Percentiles rank a stretch among this genome's conserved stretches.
Conservation (phyloP, 176 grass and related monocot genomes). For the Alloteropsis semialata region DNA sequence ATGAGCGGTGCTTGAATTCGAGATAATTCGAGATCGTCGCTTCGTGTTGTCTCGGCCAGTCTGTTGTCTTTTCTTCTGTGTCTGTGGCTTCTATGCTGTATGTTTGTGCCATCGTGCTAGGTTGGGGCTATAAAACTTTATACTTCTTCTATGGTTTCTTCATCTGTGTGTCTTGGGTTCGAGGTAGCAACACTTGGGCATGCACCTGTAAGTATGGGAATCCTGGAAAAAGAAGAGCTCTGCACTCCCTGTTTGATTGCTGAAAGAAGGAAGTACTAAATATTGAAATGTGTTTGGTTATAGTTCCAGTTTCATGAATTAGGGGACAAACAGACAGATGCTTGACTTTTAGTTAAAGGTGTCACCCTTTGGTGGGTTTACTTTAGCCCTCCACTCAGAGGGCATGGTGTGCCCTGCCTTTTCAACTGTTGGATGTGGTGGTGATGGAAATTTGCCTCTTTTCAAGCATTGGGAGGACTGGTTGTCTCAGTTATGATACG, state of each 20-base stretch:
- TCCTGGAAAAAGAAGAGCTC: background rate
- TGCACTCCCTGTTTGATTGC: background rate
- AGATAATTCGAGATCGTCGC: too few relatives aligned
- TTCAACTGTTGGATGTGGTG: conserved; percentile 4
- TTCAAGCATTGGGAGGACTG: background rate
- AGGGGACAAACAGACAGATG: background rate
- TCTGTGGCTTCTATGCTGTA: conserved; percentile 20
- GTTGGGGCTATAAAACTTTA: background rate
- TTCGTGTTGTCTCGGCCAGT: background rate
- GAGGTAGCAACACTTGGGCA: background rate
- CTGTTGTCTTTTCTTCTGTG: background rate
- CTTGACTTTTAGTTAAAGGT: conserved; percentile 35
- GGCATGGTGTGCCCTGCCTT: background rate
- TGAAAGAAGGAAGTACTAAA: background rate
- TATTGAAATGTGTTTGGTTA: background rate
- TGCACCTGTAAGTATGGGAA: background rate
- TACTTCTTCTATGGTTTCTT: background rate
- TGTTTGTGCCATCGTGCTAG: background rate
- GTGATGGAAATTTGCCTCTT: conserved; percentile 9
- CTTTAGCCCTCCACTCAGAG: conserved; percentile 20
- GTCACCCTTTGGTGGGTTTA: conserved; percentile 24
- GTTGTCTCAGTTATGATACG: background rate
- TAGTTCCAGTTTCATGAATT: background rate
- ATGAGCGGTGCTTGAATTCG: background rate
- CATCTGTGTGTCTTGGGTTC: background rate